Base-by-base conservation (phyloP, 331 rosid genomes). In the Erythrophleum ivorense region DNA sequence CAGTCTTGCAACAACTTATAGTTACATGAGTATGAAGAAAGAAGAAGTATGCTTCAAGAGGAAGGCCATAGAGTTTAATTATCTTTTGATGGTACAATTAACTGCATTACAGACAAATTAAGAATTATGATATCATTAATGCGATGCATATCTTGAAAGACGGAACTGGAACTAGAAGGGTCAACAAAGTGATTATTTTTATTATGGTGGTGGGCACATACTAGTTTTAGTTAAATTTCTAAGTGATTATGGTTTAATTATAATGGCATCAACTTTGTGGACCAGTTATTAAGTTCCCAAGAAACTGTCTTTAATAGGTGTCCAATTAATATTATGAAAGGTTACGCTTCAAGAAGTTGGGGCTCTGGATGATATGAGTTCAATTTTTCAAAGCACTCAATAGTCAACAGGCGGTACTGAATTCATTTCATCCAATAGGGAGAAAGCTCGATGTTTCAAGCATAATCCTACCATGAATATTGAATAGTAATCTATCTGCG, bases 31-130 rank as follows among this genome's bases (percentile, higher is more conserved):
- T 50, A 50, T 52, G 11, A 59, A 76, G 71, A 10, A 24, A 73
- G 73, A 33, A 71, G 76, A 38, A 38, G 41, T 84, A 84, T 48
- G 88, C 90, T 84, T 87, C 46, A 76, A 73, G 83, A 75, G 77
- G 49, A 75, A 79, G 81, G 77, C 72, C 52, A 10, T 48, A 0
- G 1, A 48, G 9, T 43, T 43, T 43, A 43, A 43, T 43, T 7
- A 43, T 43, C 46, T 43, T 43, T 43, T 43, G 12, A 49, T 12
- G 18, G 18, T 49, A 49, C 54, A 49, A 49, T 2, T 49, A 10
- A 48, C 2, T 10, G 52, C 9, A 48, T 48, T 0, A 48, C 14
- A 9, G 10, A 8, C 11, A 48, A 48, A 48, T 9, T 54, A 43
- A 43, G 46, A 43, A 69, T 76, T 34, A 52, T 16, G 48, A 73